Evolutionary conservation across 106 monocot species (phyloP), one percentile per base, ranked within the genome.

Genomic region (Dendrobium officinale): DNA sequence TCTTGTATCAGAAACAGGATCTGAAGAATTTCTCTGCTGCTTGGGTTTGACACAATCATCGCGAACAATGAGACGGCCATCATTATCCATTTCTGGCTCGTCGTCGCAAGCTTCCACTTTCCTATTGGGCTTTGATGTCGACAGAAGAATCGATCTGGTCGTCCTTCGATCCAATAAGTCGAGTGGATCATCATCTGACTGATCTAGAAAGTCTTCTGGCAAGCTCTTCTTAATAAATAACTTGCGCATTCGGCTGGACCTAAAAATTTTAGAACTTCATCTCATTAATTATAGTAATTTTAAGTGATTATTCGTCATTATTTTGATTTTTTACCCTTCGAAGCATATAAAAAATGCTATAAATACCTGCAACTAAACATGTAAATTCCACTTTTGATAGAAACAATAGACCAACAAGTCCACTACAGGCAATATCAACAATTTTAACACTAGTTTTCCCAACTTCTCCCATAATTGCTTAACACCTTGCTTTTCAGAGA

Each of bases 91-190:
- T 80, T 98, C 97, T 5, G 78, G 86, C 64, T 92, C 97, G 27
- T 91, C 94, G 19, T 81, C 66, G 3, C 4, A 15, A n/a, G 0
- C 61, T 27, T 77, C 83, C 17, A 76, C 66, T 75, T 90, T 98
- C 51, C 90, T 84, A 80, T 91, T 93, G 33, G 58, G 45, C 2
- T 33, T 70, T 1, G 72, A 59, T 72, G 80, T 72, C 3, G 84
- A 77, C 40, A 77, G 85, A 42, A 98, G 90, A 26, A 89, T 82
- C 59, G 85, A 77, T 86, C 97, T 83, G 47, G 88, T 90, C 64
- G 83, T 98, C 79, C 90, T 85, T 8, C 81, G 83, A 77, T 98
- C 94, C 16, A 98, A 83, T 42, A 98, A 80, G 68, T 98, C 97
- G 2, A 98, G 87, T 1, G 90, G 91, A 56, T 96, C 90, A 56